Evolutionary conservation across 2,329 filamentous ascomycete genomes (phyloP).

Genomic region (Talaromyces marneffei): DNA sequence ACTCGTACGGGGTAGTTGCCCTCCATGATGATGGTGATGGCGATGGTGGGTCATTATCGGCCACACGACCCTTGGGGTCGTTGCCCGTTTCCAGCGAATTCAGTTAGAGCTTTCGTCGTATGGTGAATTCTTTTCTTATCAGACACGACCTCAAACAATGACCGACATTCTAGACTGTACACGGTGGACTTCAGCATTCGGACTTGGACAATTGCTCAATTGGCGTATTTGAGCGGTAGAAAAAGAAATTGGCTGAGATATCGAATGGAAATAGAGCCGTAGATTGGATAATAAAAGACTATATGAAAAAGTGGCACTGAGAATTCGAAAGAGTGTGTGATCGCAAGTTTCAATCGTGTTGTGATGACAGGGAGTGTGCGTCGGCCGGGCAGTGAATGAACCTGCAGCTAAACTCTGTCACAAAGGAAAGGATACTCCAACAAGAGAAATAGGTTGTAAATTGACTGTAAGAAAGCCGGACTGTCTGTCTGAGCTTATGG

Average conservation of each 20-base stretch:
- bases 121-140: neutral
- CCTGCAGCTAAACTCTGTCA: conserved; percentile 1
- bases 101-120: neutral
- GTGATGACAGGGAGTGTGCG: conserved; percentile 6
- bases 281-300: neutral
- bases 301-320: neutral
- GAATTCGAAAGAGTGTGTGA: neutral
- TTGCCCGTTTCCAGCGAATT: neutral
- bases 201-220: neutral
- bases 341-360: neutral
- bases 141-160: conserved; percentile 2
- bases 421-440: conserved; percentile 5
- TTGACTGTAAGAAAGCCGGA: neutral
- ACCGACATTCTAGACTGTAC: conserved; percentile 3
- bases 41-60: conserved; percentile 16
- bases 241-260: neutral
- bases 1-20: conserved; percentile 5
- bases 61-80: conserved; percentile 10
- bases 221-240: neutral
- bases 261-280: neutral
- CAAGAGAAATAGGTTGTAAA: neutral
- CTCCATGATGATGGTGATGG: conserved; percentile 12
- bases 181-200: conserved; percentile 1
- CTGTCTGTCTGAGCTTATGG: neutral
- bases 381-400: conserved; percentile 1